A percentile compares a stretch with the other conserved stretches of the same genome.
phyloP scores from a whole-genome alignment of 2,329 filamentous ascomycete species.

The Pseudogymnoascus sp. region DNA sequence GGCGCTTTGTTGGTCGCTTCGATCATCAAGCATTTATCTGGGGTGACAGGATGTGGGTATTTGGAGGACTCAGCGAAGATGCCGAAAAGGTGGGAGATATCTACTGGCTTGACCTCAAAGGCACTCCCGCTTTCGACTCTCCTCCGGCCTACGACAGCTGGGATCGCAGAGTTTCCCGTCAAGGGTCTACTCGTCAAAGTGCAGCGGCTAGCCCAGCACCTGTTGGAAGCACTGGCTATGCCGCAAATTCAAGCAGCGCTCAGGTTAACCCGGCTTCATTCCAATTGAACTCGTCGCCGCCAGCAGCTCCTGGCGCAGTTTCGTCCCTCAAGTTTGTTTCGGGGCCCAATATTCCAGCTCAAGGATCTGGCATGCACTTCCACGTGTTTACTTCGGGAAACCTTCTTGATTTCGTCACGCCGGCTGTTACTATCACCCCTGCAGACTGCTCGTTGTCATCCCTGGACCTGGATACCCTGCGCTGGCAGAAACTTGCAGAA shows the following conservation, averaged over 20 bases:
- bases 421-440: constrained; percentile 75
- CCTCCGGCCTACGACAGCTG: constrained; percentile 51
- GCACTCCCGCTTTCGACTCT: constrained; percentile 75
- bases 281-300: constrained; percentile 65
- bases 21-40: constrained; percentile 95
- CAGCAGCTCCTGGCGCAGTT: constrained; percentile 80
- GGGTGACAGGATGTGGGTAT: constrained; percentile 88
- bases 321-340: constrained; percentile 86
- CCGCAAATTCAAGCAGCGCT: constrained; percentile 59
- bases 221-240: constrained; percentile 56
- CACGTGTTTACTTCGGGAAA: constrained; percentile 91
- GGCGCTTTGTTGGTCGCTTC: constrained; percentile 91
- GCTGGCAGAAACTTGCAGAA: constrained; percentile 93
- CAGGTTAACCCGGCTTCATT: constrained; percentile 61
- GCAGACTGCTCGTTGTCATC: constrained; percentile 87
- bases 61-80: constrained; percentile 86
- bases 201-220: constrained; percentile 42
- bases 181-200: constrained; percentile 44
- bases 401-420: constrained; percentile 88
- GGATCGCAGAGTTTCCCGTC: constrained; percentile 28
- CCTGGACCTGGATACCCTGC: constrained; percentile 74
- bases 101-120: constrained; percentile 95
- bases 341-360: constrained; percentile 76
- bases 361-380: constrained; percentile 88
- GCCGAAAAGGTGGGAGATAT: constrained; percentile 96